phyloP scores from a whole-genome alignment of 2,329 filamentous ascomycete genomes.

The Emericellopsis cladophorae region DNA sequence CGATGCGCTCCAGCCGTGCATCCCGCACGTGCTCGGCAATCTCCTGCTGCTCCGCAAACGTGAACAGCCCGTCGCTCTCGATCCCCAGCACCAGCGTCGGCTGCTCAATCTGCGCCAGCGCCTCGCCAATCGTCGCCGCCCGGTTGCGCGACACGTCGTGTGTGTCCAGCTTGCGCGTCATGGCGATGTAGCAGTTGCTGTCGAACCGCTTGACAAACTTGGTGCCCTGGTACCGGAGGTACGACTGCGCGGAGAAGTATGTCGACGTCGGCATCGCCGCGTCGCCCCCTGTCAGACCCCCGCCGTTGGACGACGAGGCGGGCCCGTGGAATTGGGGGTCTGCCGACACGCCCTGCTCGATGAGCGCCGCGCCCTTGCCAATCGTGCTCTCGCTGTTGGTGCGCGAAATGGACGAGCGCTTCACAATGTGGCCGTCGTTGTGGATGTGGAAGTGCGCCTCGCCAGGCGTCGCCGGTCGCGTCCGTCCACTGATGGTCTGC shows the following conservation, averaged over 20 bases:
- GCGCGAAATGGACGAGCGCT: conserved; percentile 36
- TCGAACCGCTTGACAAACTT: conserved; percentile 98
- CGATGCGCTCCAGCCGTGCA: conserved; percentile 70
- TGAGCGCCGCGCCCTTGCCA: conserved; percentile 7
- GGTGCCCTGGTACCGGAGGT: conserved; percentile 87
- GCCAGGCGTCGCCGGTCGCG: conserved; percentile 47
- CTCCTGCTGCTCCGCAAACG: conserved; percentile 92
- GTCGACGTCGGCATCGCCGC: conserved; percentile 45
- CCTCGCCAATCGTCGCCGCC: conserved; percentile 53
- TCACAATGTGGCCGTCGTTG: conserved; percentile 66
- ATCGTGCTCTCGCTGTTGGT: conserved; percentile 24
- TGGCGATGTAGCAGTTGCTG: conserved; percentile 97
- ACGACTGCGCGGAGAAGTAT: conserved; percentile 98
- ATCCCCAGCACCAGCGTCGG: conserved; percentile 88
- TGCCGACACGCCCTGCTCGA: conserved; percentile 5
- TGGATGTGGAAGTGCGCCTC: conserved; percentile 71
- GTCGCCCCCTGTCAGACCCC: conserved; percentile 37
- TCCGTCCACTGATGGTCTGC: conserved; percentile 66
- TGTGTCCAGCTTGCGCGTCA: conserved; percentile 94
- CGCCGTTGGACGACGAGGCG: conserved; percentile 19
- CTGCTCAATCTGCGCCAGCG: conserved; percentile 72
- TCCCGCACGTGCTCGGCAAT: conserved; percentile 71
- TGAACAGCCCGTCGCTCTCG: conserved; percentile 90
- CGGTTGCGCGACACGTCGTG: conserved; percentile 85
- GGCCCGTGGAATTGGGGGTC: conserved; percentile 63